Evolutionary conservation across 192 early-diverging fungal genomes (phyloP).

Genomic region (Paraglomus brasilianum): DNA sequence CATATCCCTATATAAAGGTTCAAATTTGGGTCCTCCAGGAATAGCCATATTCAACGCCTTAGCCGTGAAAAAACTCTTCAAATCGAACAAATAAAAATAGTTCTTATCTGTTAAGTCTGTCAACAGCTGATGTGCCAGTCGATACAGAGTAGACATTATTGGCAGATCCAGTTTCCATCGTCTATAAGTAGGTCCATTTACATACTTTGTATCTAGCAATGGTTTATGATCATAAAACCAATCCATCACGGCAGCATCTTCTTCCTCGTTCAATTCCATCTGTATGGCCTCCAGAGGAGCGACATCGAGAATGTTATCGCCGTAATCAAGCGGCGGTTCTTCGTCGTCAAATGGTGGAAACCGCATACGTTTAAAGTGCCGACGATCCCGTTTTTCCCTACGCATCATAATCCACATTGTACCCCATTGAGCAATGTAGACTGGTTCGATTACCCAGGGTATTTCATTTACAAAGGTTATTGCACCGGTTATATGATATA

Average conservation of each 20-base stretch:
- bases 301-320: constrained; percentile 97
- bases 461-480: constrained; percentile 98
- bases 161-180: constrained; percentile 90
- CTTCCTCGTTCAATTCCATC: constrained; percentile 96
- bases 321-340: constrained; percentile 98
- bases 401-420: constrained; percentile 99
- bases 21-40: constrained; percentile 97
- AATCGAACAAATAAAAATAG: constrained; percentile 98
- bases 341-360: constrained; percentile 99
- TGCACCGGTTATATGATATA: constrained; percentile 98
- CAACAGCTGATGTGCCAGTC: constrained; percentile 87
- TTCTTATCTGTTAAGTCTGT: constrained; percentile 95
- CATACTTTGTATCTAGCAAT: constrained; percentile 65
- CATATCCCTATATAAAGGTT: constrained; percentile 94
- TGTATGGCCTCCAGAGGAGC: constrained; percentile 98
- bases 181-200: constrained; percentile 89
- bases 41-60: constrained; percentile 98
- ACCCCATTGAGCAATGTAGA: constrained; percentile 99
- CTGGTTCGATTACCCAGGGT: constrained; percentile 94
- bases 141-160: constrained; percentile 93
- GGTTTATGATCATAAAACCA: constrained; percentile 99
- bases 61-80: constrained; percentile 93
- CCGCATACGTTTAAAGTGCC: constrained; percentile 98
- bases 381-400: constrained; percentile 94
- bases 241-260: constrained; percentile 86